phyloP scores from a whole-genome alignment of 495 filamentous ascomycete species.

The Penicillium coprophilum region DNA sequence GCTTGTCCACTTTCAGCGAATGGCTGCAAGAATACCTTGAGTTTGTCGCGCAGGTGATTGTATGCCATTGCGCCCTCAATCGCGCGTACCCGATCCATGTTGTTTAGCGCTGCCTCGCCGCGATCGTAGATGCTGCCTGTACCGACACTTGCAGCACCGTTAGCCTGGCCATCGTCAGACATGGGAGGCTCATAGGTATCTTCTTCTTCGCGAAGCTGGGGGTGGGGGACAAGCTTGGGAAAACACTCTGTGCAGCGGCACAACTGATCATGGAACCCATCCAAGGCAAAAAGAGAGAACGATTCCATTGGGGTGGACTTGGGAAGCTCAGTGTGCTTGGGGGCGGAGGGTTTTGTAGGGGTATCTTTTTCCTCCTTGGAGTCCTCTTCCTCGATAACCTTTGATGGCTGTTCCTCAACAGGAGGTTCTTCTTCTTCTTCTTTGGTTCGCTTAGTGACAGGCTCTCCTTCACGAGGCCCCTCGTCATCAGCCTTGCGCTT shows the following conservation, averaged over 20 bases:
- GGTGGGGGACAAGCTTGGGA: conserved; percentile 64
- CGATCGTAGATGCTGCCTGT: conserved; percentile 79
- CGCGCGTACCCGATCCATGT: conserved; percentile 84
- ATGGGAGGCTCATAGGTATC: conserved; percentile 87
- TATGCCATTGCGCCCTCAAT: conserved; percentile 98
- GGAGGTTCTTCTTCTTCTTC: conserved; percentile 38
- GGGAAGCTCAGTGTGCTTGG: conserved; percentile 49
- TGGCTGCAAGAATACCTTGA: conserved; percentile 87
- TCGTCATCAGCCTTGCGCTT: conserved; percentile 78
- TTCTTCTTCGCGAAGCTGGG: conserved; percentile 88
- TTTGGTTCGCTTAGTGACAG: conserved; percentile 61
- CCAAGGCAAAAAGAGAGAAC: conserved; percentile 78
- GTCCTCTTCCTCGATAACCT: conserved; percentile 27
- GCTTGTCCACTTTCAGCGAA: conserved; percentile 87
- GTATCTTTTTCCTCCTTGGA: conserved; percentile 10
- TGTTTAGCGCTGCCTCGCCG: conserved; percentile 84
- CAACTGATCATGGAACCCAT: conserved; percentile 69
- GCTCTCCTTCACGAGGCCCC: conserved; percentile 32
- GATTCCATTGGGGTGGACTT: conserved; percentile 45
- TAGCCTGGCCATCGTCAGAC: conserved; percentile 54
- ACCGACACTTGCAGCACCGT: conserved; percentile 54
- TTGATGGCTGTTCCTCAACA: conserved; percentile 17
- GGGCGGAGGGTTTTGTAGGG: conserved; percentile 17
- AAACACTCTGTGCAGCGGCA: conserved; percentile 83
- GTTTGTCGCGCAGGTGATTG: conserved; percentile 89